Evolutionary conservation across 192 early-diverging fungal species (phyloP).

Genomic region (Dimargaris xerosporica): DNA sequence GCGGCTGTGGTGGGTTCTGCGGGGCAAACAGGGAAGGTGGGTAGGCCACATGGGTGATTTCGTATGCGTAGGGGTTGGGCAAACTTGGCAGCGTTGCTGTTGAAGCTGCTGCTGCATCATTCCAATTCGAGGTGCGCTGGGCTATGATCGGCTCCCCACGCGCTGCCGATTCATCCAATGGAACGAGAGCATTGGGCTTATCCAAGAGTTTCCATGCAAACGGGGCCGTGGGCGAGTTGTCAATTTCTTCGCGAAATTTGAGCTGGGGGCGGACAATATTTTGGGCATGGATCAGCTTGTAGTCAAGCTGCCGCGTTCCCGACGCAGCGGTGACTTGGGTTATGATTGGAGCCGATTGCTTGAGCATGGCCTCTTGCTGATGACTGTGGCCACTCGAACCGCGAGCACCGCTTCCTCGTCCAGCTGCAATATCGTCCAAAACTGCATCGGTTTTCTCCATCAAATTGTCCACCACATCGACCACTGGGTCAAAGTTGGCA

Average conservation of each 20-base stretch:
- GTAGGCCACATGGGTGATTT: slow-evolving; percentile 67
- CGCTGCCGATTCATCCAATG: slow-evolving; percentile 37
- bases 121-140: too few relatives aligned
- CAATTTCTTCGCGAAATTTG: slow-evolving; percentile 67
- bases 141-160: neutral
- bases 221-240: slow-evolving; percentile 64
- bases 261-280: slow-evolving; percentile 78
- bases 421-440: neutral
- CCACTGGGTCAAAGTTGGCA: neutral
- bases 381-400: too few relatives aligned
- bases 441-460: slow-evolving; percentile 2
- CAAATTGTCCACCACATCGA: slow-evolving; percentile 9
- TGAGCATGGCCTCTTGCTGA: neutral
- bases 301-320: slow-evolving; percentile 20
- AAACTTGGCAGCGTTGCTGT: slow-evolving; percentile 12
- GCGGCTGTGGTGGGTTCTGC: slow-evolving; percentile 28
- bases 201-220: slow-evolving; percentile 63
- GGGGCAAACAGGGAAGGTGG: slow-evolving; percentile 52
- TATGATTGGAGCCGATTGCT: slow-evolving; percentile 23
- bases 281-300: slow-evolving; percentile 45
- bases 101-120: neutral
- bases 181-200: slow-evolving; percentile 70
- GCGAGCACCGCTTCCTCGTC: neutral
- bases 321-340: slow-evolving; percentile 17
- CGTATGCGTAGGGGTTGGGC: slow-evolving; percentile 82